These are phyloP conservation scores for Tolypocladium inflatum DNA, from an alignment of 2,329 filamentous ascomycete genomes.

Conservation along the genomic window DNA sequence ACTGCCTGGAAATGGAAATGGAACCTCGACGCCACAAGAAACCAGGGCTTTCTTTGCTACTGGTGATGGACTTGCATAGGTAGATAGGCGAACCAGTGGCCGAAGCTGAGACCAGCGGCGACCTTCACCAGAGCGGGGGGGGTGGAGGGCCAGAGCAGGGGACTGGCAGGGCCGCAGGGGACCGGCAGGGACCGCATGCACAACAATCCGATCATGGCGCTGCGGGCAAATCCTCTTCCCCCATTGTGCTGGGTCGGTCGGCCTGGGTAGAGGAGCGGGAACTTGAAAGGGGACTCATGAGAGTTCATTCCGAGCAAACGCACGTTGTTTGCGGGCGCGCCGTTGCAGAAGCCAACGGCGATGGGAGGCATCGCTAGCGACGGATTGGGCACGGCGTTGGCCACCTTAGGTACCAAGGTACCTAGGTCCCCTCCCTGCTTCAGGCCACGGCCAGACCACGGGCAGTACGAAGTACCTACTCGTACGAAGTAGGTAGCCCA, in stretches of 20 bases:
- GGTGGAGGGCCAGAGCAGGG: background rate
- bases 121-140: background rate
- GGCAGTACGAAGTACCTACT: too few relatives aligned
- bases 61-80: background rate
- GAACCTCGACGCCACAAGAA: background rate
- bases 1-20: background rate
- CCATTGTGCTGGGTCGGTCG: background rate
- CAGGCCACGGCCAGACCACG: too few relatives aligned
- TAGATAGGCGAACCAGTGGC: background rate
- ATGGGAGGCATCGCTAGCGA: background rate
- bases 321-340: background rate
- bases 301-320: background rate
- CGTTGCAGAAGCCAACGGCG: background rate
- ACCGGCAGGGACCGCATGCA: background rate
- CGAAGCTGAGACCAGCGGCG: background rate
- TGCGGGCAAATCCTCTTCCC: background rate
- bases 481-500: too few relatives aligned
- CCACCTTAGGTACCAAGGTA: too few relatives aligned
- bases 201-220: background rate
- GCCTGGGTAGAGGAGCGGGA: background rate
- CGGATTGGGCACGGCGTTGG: background rate
- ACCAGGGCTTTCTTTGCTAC: background rate
- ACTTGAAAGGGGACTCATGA: background rate
- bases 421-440: background rate
- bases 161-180: background rate